A percentile compares a stretch with the other conserved stretches of the same genome.
phyloP scores from a whole-genome alignment of 1,284 basidiomycete species.

The Trichosporon faecale region DNA sequence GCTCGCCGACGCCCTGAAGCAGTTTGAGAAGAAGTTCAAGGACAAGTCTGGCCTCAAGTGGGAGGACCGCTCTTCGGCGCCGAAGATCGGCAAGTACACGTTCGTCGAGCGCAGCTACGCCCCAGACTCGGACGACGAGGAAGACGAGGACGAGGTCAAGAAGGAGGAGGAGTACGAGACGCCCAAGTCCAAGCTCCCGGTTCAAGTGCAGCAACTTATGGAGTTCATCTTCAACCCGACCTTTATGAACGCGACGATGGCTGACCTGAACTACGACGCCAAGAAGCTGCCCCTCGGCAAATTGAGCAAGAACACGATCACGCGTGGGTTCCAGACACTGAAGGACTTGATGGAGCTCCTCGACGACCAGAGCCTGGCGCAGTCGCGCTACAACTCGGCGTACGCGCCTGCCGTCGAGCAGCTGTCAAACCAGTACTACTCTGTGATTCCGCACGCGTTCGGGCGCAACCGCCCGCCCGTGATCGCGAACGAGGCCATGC shows the following conservation, averaged over 20 bases:
- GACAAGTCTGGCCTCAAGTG: constrained; percentile 26
- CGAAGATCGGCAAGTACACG: constrained; percentile 24
- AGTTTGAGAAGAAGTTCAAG: constrained; percentile 27
- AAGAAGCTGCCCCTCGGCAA: constrained; percentile 64
- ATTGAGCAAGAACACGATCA: constrained; percentile 39
- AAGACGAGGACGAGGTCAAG: constrained; percentile 15
- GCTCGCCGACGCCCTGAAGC: constrained; percentile 5
- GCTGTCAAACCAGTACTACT: constrained; percentile 55
- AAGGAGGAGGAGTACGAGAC: constrained; percentile 17
- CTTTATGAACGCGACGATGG: constrained; percentile 58
- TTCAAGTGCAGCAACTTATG: constrained; percentile 54
- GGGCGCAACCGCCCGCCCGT: constrained; percentile 57
- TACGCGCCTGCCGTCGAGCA: constrained; percentile 53
- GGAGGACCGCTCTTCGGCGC: constrained; percentile 12
- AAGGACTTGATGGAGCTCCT: constrained; percentile 60
- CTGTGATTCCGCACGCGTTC: constrained; percentile 64
- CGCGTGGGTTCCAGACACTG: constrained; percentile 21
- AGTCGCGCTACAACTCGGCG: constrained; percentile 24
- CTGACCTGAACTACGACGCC: constrained; percentile 68
- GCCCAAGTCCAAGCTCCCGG: constrained; percentile 20
- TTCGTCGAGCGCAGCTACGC: constrained; percentile 28
- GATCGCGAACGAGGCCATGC: constrained; percentile 52
- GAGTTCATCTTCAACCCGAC: constrained; percentile 57
- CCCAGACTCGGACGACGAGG: constrained; percentile 19
- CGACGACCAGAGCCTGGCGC: constrained; percentile 54